Evolutionary conservation across 2,329 filamentous ascomycete genomes (phyloP).

Genomic region (Neocatenulostroma microsporum): DNA sequence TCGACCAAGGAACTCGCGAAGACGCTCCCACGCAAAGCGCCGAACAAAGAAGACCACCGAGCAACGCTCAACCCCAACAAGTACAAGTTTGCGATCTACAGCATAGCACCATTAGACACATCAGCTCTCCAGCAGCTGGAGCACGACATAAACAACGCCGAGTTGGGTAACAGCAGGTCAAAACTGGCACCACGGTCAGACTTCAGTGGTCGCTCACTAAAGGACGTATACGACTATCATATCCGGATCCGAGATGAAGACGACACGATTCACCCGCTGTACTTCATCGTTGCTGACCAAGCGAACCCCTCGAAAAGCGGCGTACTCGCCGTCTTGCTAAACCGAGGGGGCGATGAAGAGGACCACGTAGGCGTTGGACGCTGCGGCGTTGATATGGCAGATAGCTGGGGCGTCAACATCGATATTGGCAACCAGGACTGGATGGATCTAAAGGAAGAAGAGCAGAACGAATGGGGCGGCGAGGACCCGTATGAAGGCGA

Average conservation of each 20-base stretch:
- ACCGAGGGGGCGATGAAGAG: not conserved
- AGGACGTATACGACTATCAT: slow-evolving; percentile 3
- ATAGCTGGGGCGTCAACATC: slow-evolving; percentile 1
- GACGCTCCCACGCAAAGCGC: not conserved
- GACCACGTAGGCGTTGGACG: slow-evolving; percentile 3
- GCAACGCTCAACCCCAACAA: not conserved
- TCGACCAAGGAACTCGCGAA: slow-evolving; percentile 1
- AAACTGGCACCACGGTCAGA: slow-evolving; percentile 1
- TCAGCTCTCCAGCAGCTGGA: not conserved
- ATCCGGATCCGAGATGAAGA: slow-evolving; percentile 1
- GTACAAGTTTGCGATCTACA: slow-evolving; percentile 2
- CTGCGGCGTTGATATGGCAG: slow-evolving; percentile 3
- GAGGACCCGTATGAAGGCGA: slow-evolving; percentile 1
- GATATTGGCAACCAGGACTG: slow-evolving; percentile 4
- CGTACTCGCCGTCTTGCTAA: slow-evolving; percentile 2
- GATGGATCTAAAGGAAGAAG: slow-evolving; percentile 4
- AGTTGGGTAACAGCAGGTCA: not conserved
- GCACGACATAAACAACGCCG: not conserved
- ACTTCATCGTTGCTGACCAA: slow-evolving; percentile 2
- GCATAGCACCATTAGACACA: not conserved
- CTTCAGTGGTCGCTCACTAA: not conserved
- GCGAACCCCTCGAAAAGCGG: not conserved
- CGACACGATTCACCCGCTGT: slow-evolving; percentile 1
- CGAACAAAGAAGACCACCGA: slow-evolving; percentile 1
- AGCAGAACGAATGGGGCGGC: not conserved